Base-by-base conservation (phyloP, 202 grass and related monocot species). In the Zizania palustris region DNA sequence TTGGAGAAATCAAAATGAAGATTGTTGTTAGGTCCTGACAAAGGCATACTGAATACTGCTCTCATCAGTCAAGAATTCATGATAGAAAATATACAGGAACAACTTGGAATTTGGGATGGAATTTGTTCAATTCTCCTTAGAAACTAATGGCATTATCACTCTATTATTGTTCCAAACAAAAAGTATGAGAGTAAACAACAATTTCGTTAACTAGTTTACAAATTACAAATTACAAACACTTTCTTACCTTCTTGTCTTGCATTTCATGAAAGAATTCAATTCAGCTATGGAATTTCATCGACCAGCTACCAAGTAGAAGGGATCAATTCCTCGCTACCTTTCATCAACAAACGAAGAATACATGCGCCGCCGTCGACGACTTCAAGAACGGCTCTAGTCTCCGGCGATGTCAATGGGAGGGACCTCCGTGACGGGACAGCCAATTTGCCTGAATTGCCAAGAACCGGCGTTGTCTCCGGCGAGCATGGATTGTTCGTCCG, bases 1-100 rank as follows among this genome's bases (percentile, higher is more conserved):
- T 33, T 39, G 40, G 8, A 34, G 51, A 67, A 86, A 39, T 35
- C 4, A 75, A 72, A 76, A 11, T 22, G 59, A 21, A 13, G n/a
- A 74, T 56, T 15, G 65, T 11, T 45, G 5, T 28, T 28, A 28
- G 28, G 28, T 28, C 28, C 28, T 28, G 28, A 28, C 28, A 28
- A 28, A 28, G 28, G 28, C 28, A 28, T 28, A 28, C 28, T 28
- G 28, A 28, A 28, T 28, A 28, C 28, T 28, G 28, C 28, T 28
- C 28, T 28, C 28, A 28, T 28, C 28, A 28, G 28, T 2, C 28
- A 0, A 28, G 28, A 28, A 28, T 28, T 28, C 28, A 28, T 28
- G 0, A 28, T 28, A 28, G 28, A 28, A 28, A 28, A 28, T 28
- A 28, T 28, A 28, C 28, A 28, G 28, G 28, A 28, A 28, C 28